These are phyloP conservation scores for Grosmannia serpens DNA, from an alignment of 2,329 filamentous ascomycete genomes.

Conservation along the genomic window DNA sequence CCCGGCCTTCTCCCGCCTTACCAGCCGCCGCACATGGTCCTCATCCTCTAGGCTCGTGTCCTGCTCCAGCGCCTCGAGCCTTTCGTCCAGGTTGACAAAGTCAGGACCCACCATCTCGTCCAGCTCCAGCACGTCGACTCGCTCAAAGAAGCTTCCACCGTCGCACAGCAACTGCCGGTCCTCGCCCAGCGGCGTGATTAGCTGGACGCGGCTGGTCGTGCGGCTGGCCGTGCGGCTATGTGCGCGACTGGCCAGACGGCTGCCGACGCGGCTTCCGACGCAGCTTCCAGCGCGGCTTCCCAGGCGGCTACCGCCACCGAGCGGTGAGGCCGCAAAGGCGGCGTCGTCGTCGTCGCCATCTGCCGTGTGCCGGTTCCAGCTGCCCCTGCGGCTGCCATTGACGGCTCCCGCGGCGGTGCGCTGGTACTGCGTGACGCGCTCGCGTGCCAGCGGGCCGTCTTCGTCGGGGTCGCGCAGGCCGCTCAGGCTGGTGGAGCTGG, in stretches of 20 bases:
- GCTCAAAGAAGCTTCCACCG: conserved; percentile 6
- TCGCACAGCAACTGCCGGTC: not conserved
- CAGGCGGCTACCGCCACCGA: not conserved
- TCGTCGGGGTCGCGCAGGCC: conserved; percentile 40
- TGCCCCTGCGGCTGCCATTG: conserved; percentile 2
- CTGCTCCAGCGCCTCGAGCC: conserved; percentile 39
- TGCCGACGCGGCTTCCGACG: conserved; percentile 31
- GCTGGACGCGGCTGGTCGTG: conserved; percentile 32
- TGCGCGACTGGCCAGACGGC: not conserved
- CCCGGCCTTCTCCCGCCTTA: conserved; percentile 39
- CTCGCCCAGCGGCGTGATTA: conserved; percentile 32
- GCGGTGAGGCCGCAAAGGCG: conserved; percentile 11
- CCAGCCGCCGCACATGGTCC: conserved; percentile 43
- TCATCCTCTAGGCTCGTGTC: conserved; percentile 44
- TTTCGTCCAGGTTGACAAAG: conserved; percentile 51
- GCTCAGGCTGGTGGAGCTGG: conserved; percentile 51
- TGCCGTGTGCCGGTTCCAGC: conserved; percentile 9
- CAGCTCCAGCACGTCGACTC: conserved; percentile 13
- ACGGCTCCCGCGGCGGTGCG: conserved; percentile 30
- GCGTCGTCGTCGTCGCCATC: conserved; percentile 23
- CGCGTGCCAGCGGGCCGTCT: conserved; percentile 36
- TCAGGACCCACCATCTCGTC: conserved; percentile 38
- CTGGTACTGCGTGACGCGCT: conserved; percentile 36
- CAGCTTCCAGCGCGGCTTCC: conserved; percentile 25
- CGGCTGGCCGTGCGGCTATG: conserved; percentile 24